These are phyloP conservation scores for Cardamine chenopodiifolia DNA, from an alignment of 345 rosid species.

Conservation along the genomic window DNA sequence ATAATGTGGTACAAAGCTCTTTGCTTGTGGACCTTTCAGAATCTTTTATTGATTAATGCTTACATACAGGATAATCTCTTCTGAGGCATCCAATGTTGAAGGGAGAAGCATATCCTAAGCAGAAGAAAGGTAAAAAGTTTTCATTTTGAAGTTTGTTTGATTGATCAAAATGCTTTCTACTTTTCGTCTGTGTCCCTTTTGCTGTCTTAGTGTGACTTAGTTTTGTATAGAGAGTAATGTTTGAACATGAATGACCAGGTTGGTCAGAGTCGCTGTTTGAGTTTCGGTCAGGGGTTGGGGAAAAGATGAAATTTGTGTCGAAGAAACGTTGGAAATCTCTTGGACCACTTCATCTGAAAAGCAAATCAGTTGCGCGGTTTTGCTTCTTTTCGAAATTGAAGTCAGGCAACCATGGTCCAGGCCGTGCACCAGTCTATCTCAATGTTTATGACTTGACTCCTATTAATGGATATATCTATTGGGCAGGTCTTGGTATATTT, in stretches of 20 bases:
- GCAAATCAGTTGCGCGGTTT: slow-evolving; percentile 66
- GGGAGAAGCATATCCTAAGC: slow-evolving; percentile 29
- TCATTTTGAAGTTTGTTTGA: background rate
- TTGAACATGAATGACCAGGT: slow-evolving; percentile 46
- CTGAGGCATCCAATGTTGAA: slow-evolving; percentile 41
- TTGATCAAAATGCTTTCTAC: background rate
- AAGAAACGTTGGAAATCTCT: slow-evolving; percentile 69
- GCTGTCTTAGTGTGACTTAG: background rate
- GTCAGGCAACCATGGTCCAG: slow-evolving; percentile 60
- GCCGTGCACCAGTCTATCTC: slow-evolving; percentile 76
- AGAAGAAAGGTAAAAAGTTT: slow-evolving; percentile 30
- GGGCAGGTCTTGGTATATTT: slow-evolving; percentile 97
- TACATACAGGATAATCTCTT: slow-evolving; percentile 37
- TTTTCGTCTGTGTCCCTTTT: background rate
- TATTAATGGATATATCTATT: slow-evolving; percentile 81
- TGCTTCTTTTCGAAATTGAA: slow-evolving; percentile 75
- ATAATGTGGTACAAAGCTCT: slow-evolving; percentile 32
- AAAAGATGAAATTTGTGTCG: slow-evolving; percentile 63
- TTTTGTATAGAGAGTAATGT: background rate
- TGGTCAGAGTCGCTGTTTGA: slow-evolving; percentile 43
- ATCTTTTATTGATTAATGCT: slow-evolving; percentile 22
- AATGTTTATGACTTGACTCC: slow-evolving; percentile 94
- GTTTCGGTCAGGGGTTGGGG: slow-evolving; percentile 36
- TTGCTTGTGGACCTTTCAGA: slow-evolving; percentile 31
- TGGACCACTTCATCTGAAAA: slow-evolving; percentile 56